These are phyloP conservation scores for Fusarium ambrosium DNA, from an alignment of 2,329 filamentous ascomycete genomes.

Conservation along the genomic window DNA sequence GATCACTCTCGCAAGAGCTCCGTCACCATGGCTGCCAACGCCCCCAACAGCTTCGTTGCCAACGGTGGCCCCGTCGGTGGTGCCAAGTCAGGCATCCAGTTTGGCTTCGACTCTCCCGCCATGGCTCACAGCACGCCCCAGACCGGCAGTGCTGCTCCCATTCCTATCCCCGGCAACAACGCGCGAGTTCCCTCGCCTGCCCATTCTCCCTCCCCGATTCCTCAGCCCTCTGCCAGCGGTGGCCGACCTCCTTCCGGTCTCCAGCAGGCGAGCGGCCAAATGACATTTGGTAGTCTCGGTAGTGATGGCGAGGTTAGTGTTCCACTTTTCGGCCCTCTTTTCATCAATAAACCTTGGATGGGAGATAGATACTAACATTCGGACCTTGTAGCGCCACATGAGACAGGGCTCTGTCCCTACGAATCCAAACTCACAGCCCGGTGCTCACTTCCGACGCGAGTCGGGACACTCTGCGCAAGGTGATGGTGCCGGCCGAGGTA, in stretches of 20 bases:
- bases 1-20: constrained; percentile 90
- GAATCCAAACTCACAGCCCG: constrained; percentile 73
- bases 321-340: constrained; percentile 16
- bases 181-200: constrained; percentile 86
- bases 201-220: constrained; percentile 92
- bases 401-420: constrained; percentile 75
- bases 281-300: constrained; percentile 87
- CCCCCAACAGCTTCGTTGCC: constrained; percentile 78
- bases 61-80: constrained; percentile 77
- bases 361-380: constrained; percentile 39
- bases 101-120: constrained; percentile 82
- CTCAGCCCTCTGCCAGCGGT: constrained; percentile 85
- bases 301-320: constrained; percentile 81
- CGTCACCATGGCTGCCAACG: constrained; percentile 90
- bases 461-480: constrained; percentile 84
- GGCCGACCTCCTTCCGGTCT: constrained; percentile 86
- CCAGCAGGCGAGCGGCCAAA: constrained; percentile 74
- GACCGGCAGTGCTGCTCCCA: constrained; percentile 66
- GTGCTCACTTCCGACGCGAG: constrained; percentile 83
- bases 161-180: constrained; percentile 72
- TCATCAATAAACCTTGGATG: constrained; percentile 2
- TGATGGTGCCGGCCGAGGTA: constrained; percentile 67
- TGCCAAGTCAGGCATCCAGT: constrained; percentile 78
- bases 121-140: constrained; percentile 77
- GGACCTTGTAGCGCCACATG: constrained; percentile 71